Base-by-base conservation (phyloP, 202 grass and related monocot genomes). In the Thinopyrum obtusiflorum region DNA sequence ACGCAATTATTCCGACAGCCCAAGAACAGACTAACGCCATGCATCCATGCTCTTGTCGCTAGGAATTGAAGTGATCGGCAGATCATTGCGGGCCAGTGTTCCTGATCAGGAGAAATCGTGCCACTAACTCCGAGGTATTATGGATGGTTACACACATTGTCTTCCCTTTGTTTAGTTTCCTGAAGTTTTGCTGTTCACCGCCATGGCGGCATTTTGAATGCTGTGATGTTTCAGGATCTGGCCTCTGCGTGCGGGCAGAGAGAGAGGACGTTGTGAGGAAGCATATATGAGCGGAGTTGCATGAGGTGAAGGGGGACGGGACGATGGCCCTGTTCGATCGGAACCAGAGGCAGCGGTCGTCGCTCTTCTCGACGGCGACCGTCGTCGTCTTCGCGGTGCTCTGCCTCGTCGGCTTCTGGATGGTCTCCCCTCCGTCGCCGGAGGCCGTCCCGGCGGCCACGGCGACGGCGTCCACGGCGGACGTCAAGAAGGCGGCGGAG, bases 381-480 rank as follows among this genome's bases (percentile, higher is more conserved):
- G 23, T 92, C 63, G 63, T 90, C 21, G 32, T 92, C 67, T 91
- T 96, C 84, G 85, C 90, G 14, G 80, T 74, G 76, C 90, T 99
- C 68, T 93, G 90, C 87, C 85, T 99, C 82, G 7, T 99, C 4
- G 97, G 97, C 63, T 65, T 96, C 27, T 99, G 93, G 93, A 91
- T 96, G 77, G 70, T 96, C 6, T 83, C 93, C 24, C 88, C 87
- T 9, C 73, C 73, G 9, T 91, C 87, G 18, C 87, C 93, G 4
- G 87, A 86, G 24, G 47, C 79, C 55, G 46, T 92, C 25, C 96
- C 91, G 59, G 23, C 83, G 69, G 32, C 40, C 57, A 60, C 83
- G 84, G 75, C 51, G 32, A 77, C 89, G 69, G 25, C 37, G 61
- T 53, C 80, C 32, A 71, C 88, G 64, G 23, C 57, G 32, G 32